Conservation (phyloP, 768 basidiomycete genomes). For the Thelephora ganbajun region DNA sequence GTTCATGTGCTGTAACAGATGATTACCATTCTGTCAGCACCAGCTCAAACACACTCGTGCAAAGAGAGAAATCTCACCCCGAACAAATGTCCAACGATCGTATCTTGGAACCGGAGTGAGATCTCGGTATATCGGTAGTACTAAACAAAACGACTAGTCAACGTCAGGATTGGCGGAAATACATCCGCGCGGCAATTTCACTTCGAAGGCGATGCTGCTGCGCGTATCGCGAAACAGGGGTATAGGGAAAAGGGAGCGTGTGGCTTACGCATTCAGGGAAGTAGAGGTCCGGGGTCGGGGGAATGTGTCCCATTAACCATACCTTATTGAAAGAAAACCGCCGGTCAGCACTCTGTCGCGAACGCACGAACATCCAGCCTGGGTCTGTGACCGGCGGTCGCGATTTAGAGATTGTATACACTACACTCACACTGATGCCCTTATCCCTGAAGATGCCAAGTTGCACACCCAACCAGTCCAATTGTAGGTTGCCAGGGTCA, state of each 20-base stretch:
- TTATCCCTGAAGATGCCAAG: constrained; percentile 50
- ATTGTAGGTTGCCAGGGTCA: constrained; percentile 80
- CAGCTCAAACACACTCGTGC: constrained; percentile 17
- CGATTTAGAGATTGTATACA: background rate
- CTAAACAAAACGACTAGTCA: constrained; percentile 14
- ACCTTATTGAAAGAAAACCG: constrained; percentile 20
- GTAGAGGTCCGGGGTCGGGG: constrained; percentile 67
- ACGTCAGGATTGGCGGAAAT: too few species aligned
- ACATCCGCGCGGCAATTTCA: too few species aligned
- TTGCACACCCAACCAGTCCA: constrained; percentile 88
- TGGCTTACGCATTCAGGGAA: constrained; percentile 72
- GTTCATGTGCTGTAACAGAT: constrained; percentile 55
- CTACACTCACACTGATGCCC: constrained; percentile 51
- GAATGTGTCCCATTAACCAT: constrained; percentile 68
- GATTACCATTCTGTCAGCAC: constrained; percentile 1
- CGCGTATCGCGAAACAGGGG: constrained; percentile 8
- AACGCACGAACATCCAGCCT: background rate
- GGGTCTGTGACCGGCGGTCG: background rate
- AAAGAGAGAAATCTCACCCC: constrained; percentile 45
- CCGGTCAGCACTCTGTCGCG: background rate
- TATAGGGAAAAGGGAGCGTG: background rate
- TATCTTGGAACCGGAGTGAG: constrained; percentile 74
- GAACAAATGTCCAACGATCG: constrained; percentile 73
- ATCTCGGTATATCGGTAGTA: constrained; percentile 62
- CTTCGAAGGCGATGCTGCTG: background rate